Base-by-base conservation (phyloP, 2,329 filamentous ascomycete species). In the Diatrype stigma region DNA sequence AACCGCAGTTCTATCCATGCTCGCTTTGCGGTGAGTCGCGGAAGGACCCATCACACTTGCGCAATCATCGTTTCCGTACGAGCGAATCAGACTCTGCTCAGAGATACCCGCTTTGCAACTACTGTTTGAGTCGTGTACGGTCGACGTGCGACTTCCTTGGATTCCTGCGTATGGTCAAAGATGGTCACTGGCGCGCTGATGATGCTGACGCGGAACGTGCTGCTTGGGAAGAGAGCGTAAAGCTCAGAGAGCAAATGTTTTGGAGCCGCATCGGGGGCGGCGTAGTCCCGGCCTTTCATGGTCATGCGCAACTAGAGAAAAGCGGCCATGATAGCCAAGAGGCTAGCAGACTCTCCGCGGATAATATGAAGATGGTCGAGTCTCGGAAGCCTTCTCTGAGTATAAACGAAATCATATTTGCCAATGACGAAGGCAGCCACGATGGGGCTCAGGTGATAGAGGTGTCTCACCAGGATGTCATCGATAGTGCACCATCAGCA, bases 211-310 rank as follows among this genome's bases (percentile, higher is more conserved):
- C 91, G 32, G 90, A 95, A 70, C 90, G 88, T 64, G 82, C 84
- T 26, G 90, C 91, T 0, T 99, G 94, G 94, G 93, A 97, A 66
- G 94, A 99, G 73, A 90, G 90, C 51, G 88, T 96, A 11, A 83
- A 87, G 28, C 71, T 97, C 45, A 80, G 94, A 47, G 94, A 99
- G 68, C 86, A 93, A 60, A 96, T 99, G 88, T 99, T 99, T 67
- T 99, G 94, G 94, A 84, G 89, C 47, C 82, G 94, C 50, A 84
- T 99, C 48, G 93, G 93, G 23, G 94, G 92, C 26, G 94, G 94
- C 14, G 90, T 99, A 2, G 73, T 97, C 12, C 94, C 93, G 1
- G 75, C 80, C 10, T 61, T 63, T 11, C 70, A 70, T 22, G 55
- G 49, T 4, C 61, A 62, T 42, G 45, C 44, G 1, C 60, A 59